phyloP scores from a whole-genome alignment of 2,329 filamentous ascomycete genomes.

The Seiridium cupressi region DNA sequence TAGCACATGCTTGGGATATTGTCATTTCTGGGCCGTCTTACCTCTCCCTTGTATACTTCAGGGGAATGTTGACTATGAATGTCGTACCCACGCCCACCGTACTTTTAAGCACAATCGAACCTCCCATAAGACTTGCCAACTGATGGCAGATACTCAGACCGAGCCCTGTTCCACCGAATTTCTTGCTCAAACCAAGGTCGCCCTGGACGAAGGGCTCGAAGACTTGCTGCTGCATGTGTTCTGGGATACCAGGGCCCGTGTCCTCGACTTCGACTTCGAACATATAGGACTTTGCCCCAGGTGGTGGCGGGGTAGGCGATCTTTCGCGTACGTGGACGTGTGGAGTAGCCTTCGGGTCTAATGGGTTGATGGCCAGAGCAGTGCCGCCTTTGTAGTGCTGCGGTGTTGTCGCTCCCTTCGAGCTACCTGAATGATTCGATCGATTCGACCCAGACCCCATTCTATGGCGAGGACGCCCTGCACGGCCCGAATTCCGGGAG shows the following conservation, averaged over 20 bases:
- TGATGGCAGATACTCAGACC: constrained; percentile 89
- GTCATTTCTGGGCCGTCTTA: constrained; percentile 31
- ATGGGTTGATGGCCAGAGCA: constrained; percentile 61
- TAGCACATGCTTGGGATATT: background rate
- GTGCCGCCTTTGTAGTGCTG: constrained; percentile 42
- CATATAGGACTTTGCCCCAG: constrained; percentile 61
- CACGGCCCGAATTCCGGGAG: constrained; percentile 43
- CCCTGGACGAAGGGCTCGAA: constrained; percentile 95
- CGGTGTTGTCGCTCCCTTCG: constrained; percentile 33
- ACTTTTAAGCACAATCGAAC: constrained; percentile 70
- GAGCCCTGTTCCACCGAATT: constrained; percentile 84
- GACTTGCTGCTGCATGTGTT: constrained; percentile 74
- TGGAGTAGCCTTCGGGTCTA: constrained; percentile 52
- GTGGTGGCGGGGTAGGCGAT: constrained; percentile 59
- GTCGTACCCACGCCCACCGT: constrained; percentile 71
- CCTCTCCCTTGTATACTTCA: constrained; percentile 71
- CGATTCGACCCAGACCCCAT: constrained; percentile 48
- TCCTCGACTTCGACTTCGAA: constrained; percentile 92
- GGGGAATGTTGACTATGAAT: constrained; percentile 80
- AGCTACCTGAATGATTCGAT: constrained; percentile 51
- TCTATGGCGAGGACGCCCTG: constrained; percentile 40
- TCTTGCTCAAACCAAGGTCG: constrained; percentile 85
- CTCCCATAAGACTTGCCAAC: constrained; percentile 79
- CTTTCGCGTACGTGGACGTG: constrained; percentile 51
- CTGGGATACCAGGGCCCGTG: constrained; percentile 81